These are phyloP conservation scores for Trichophyton rubrum DNA, from an alignment of 2,329 filamentous ascomycete species.

Conservation along the genomic window DNA sequence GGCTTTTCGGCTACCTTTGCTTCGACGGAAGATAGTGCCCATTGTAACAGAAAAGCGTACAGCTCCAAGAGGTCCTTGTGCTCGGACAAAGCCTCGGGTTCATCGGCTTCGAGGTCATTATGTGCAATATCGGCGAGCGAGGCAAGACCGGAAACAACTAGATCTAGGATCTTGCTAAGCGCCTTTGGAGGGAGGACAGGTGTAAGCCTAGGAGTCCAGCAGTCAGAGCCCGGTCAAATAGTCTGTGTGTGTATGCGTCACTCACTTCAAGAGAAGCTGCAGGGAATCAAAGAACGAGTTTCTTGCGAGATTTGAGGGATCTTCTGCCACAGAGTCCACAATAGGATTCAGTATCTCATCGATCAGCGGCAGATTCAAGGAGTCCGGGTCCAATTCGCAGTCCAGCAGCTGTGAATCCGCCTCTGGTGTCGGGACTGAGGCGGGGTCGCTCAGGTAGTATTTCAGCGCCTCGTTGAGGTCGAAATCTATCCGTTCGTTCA, in stretches of 20 bases:
- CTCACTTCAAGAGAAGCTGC: constrained; percentile 94
- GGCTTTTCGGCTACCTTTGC: constrained; percentile 86
- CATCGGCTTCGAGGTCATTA: constrained; percentile 78
- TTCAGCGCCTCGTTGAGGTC: constrained; percentile 96
- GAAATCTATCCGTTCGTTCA: constrained; percentile 59
- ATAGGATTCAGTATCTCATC: constrained; percentile 84
- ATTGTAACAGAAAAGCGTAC: constrained; percentile 87
- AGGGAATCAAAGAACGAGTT: constrained; percentile 77
- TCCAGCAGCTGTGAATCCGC: constrained; percentile 73
- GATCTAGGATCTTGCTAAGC: constrained; percentile 84
- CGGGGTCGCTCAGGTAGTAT: constrained; percentile 88
- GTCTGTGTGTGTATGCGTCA: constrained; percentile 39
- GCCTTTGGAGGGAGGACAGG: constrained; percentile 65
- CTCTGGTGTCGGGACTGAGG: constrained; percentile 69
- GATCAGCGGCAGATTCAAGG: constrained; percentile 63
- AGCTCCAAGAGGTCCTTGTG: constrained; percentile 89
- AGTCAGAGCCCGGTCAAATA: constrained; percentile 22
- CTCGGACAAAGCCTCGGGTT: constrained; percentile 72
- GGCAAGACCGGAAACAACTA: constrained; percentile 73
- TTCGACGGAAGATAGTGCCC: constrained; percentile 90
- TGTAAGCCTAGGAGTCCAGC: constrained; percentile 59
- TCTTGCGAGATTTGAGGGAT: constrained; percentile 73
- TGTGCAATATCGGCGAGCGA: constrained; percentile 76
- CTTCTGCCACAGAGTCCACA: constrained; percentile 82
- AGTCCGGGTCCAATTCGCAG: constrained; percentile 83